Evolutionary conservation across 2,329 filamentous ascomycete species (phyloP).

Genomic region (Fusarium longipes): DNA sequence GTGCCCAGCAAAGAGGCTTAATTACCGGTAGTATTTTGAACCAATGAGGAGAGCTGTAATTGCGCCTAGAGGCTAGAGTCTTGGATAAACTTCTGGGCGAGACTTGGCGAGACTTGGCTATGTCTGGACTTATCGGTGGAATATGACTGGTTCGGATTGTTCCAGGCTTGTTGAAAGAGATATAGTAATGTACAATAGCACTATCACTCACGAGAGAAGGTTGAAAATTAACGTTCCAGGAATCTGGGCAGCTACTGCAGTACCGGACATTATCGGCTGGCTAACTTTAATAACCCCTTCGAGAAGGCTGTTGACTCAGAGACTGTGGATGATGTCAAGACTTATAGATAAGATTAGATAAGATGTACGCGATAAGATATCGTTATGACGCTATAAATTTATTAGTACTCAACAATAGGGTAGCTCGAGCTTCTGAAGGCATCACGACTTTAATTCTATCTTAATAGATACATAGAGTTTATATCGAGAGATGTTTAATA

Average conservation of each 20-base stretch:
- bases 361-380: neutral
- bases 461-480: too few species aligned
- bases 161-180: neutral
- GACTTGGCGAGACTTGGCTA: slow-evolving; percentile 25
- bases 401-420: neutral
- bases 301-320: too few species aligned
- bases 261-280: neutral
- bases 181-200: neutral
- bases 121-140: neutral
- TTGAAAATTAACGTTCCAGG: neutral
- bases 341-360: neutral
- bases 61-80: neutral
- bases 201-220: neutral
- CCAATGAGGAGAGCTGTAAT: neutral
- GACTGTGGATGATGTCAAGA: neutral
- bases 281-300: too few species aligned
- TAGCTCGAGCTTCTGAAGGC: neutral
- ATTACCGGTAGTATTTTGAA: neutral
- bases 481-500: too few species aligned
- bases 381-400: neutral
- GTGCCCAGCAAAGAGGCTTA: slow-evolving; percentile 29
- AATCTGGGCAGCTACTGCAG: neutral
- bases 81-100: slow-evolving; percentile 8
- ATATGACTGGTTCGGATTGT: neutral
- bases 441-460: too few species aligned